Base-by-base conservation (phyloP, 2,329 filamentous ascomycete species). In the Botrytis fabae region DNA sequence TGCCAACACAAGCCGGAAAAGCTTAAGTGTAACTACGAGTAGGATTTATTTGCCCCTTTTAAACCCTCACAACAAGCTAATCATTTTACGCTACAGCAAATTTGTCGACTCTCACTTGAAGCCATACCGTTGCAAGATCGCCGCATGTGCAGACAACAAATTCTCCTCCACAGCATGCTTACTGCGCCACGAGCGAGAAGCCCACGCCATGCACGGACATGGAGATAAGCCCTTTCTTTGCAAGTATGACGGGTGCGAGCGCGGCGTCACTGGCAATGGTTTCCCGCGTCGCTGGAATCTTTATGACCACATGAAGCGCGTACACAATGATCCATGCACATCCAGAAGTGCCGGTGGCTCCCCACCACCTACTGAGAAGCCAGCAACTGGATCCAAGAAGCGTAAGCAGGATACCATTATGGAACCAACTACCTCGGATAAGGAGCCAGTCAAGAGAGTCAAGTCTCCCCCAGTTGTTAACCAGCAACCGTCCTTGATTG, bases 11-110 rank as follows among this genome's bases (percentile, higher is more conserved):
- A 93, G 84, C 90, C 95, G 59, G 96, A 97, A 81, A 96, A 97
- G 85, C 92, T 98, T 79, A 98, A 98, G 89, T 98, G 95, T 90
- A 97, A 97, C 85, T 98, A 98, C 82, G 95, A 98, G 95, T 97
- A 91, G 89, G 93, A 62, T 54, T 38, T n/a, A 63, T 65, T 74
- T 28, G 28, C 8, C 16, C 38, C 48, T 57, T 12, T 22, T 61
- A 70, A 54, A 40, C 42, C 42, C 35, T 54, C 32, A 68, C 72
- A 54, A 60, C 61, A 75, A 75, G 76, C 79, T 81, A 78, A 80
- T 73, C 62, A 75, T 57, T 68, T 64, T 44, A 60, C 59, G 69
- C 65, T 32, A 66, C 81, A 97, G 95, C 88, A 98, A 98, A 88
- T 97, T 96, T 79, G 91, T 98, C 78, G 95, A 98, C 84, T 98